A percentile compares a stretch with the other conserved stretches of the same genome.
Evolutionary conservation across 441 rosid species (phyloP).

Genomic region (Populus hybrid): DNA sequence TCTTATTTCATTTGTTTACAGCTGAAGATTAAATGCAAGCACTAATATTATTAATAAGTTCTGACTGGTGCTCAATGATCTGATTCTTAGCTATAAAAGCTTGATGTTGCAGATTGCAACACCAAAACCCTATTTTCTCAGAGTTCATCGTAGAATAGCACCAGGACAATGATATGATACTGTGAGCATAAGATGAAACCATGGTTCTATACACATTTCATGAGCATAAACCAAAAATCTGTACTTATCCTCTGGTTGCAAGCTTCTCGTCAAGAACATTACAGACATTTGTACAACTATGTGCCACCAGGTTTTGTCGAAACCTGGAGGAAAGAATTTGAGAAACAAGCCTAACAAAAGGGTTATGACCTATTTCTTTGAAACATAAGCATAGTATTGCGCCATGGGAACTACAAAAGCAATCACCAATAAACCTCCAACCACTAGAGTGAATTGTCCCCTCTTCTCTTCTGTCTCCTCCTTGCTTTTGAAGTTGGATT

Average conservation of each 20-base stretch:
- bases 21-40: constrained; percentile 6
- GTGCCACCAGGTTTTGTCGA: constrained; percentile 5
- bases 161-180: not conserved
- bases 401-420: constrained; percentile 98
- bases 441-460: constrained; percentile 91
- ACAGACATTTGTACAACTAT: constrained; percentile 30
- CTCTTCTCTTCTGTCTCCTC: constrained; percentile 96
- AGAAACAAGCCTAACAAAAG: constrained; percentile 5
- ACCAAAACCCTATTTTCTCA: not conserved
- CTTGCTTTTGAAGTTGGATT: constrained; percentile 79
- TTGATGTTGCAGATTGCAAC: not conserved
- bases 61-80: constrained; percentile 1
- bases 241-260: constrained; percentile 20
- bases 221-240: constrained; percentile 21
- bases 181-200: constrained; percentile 5
- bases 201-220: constrained; percentile 12
- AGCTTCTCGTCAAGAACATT: constrained; percentile 27
- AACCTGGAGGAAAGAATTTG: constrained; percentile 11
- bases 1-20: constrained; percentile 8
- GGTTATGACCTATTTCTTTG: constrained; percentile 53
- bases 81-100: not conserved
- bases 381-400: constrained; percentile 89
- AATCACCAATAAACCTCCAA: constrained; percentile 87
- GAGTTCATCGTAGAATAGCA: not conserved
- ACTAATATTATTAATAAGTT: constrained; percentile 4